A percentile compares a stretch with the other conserved stretches of the same genome.
These are phyloP conservation scores for Reticulascus tulasneorum DNA, from an alignment of 2,329 filamentous ascomycete species.

Conservation along the genomic window DNA sequence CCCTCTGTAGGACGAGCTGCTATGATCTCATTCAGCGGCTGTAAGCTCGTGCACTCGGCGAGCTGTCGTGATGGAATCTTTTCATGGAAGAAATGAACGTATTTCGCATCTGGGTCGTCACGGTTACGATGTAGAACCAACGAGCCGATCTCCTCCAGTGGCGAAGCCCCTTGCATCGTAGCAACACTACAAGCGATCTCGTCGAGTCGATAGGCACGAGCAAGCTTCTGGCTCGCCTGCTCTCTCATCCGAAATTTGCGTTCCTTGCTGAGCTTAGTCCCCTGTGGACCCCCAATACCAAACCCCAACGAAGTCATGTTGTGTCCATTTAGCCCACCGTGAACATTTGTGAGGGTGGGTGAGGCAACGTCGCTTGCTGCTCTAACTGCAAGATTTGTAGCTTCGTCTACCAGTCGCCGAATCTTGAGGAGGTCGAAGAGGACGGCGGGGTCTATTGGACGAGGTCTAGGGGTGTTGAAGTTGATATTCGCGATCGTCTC, in stretches of 20 bases:
- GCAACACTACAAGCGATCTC: conserved; percentile 81
- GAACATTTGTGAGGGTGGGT: conserved; percentile 54
- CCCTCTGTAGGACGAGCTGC: conserved; percentile 58
- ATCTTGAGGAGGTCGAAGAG: conserved; percentile 86
- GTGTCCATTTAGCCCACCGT: conserved; percentile 33
- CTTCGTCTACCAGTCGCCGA: conserved; percentile 73
- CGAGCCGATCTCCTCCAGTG: conserved; percentile 71
- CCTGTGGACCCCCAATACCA: conserved; percentile 55
- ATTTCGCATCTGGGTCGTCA: conserved; percentile 70
- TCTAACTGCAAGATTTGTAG: conserved; percentile 71
- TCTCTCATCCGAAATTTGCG: conserved; percentile 76
- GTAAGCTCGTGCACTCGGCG: conserved; percentile 66
- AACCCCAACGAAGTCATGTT: conserved; percentile 40
- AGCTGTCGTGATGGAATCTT: conserved; percentile 76
- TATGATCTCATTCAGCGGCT: conserved; percentile 65
- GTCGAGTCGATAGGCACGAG: conserved; percentile 73
- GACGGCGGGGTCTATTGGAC: conserved; percentile 72
- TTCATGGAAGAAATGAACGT: conserved; percentile 91
- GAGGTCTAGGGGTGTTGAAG: conserved; percentile 71
- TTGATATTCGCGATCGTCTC: conserved; percentile 76
- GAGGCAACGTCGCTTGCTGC: conserved; percentile 71
- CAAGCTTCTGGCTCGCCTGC: conserved; percentile 73
- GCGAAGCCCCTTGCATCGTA: conserved; percentile 76
- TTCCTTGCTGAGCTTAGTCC: conserved; percentile 68
- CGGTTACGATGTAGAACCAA: conserved; percentile 68